Evolutionary conservation across 805 yeast genomes (phyloP).

Genomic region (Debaryomyces castellii): DNA sequence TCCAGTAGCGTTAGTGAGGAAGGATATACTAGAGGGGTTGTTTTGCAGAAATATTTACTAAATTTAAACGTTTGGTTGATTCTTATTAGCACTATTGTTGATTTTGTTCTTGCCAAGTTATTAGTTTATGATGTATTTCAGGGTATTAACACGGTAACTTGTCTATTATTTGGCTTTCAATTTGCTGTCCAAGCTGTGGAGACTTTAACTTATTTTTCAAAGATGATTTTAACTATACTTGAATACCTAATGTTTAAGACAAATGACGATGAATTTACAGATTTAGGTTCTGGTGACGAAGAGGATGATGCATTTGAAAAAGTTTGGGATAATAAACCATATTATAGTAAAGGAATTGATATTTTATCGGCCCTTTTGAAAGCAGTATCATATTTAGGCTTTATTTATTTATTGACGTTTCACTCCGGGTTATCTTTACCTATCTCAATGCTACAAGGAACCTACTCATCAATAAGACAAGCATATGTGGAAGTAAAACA

Average conservation of each 20-base stretch:
- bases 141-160: constrained; percentile 52
- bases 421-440: constrained; percentile 34
- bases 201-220: constrained; percentile 44
- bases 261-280: constrained; percentile 15
- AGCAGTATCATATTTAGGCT: constrained; percentile 27
- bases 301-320: constrained; percentile 51
- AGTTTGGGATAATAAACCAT: constrained; percentile 69
- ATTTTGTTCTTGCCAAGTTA: constrained; percentile 50
- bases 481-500: constrained; percentile 37
- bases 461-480: constrained; percentile 38
- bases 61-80: constrained; percentile 47
- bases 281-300: constrained; percentile 2
- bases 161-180: constrained; percentile 73
- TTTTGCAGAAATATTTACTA: constrained; percentile 32
- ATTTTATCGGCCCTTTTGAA: constrained; percentile 45
- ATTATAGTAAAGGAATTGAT: constrained; percentile 58
- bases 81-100: constrained; percentile 45
- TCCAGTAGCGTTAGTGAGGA: constrained; percentile 22
- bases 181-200: constrained; percentile 64
- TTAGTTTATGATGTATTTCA: constrained; percentile 58
- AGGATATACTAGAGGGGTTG: constrained; percentile 10
- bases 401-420: constrained; percentile 33
- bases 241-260: constrained; percentile 52
- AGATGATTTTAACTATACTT: constrained; percentile 49
- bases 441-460: constrained; percentile 43